phyloP scores from a whole-genome alignment of 768 basidiomycete genomes.

The Trametopsis cervina region DNA sequence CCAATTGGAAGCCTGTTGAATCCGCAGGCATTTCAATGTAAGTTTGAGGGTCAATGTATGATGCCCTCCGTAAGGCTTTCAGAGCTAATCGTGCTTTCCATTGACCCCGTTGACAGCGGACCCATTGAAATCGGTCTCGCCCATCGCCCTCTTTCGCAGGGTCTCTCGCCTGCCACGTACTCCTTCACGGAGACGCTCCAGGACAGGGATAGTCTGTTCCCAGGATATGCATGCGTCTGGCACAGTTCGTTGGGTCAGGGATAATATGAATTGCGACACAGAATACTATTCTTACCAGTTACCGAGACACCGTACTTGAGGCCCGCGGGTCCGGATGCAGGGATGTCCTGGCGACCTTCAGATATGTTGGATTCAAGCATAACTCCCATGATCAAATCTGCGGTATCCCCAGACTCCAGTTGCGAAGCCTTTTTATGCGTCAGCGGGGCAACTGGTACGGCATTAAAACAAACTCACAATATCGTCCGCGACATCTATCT shows the following conservation, averaged over 20 bases:
- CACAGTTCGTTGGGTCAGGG: too few relatives aligned
- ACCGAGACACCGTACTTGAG: conserved; percentile 83
- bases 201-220: conserved; percentile 74
- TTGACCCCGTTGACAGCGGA: conserved; percentile 12
- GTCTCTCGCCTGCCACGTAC: conserved; percentile 68
- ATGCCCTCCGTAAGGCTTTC: too few relatives aligned
- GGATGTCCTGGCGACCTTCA: conserved; percentile 84
- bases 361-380: conserved; percentile 94
- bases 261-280: not conserved
- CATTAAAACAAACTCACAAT: conserved; percentile 68
- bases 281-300: conserved; percentile 70
- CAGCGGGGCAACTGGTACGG: conserved; percentile 7
- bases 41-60: not conserved
- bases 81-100: conserved; percentile 8
- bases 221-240: conserved; percentile 56
- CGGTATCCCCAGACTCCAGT: conserved; percentile 65
- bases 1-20: too few relatives aligned
- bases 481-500: conserved; percentile 84
- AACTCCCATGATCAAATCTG: conserved; percentile 75
- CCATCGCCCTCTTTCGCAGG: conserved; percentile 28
- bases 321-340: conserved; percentile 59
- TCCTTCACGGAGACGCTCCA: conserved; percentile 84
- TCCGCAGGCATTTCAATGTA: not conserved
- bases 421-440: conserved; percentile 51
- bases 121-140: conserved; percentile 6